Conservation (phyloP, 192 early-diverging fungal genomes). For the Mortierella claussenii region DNA sequence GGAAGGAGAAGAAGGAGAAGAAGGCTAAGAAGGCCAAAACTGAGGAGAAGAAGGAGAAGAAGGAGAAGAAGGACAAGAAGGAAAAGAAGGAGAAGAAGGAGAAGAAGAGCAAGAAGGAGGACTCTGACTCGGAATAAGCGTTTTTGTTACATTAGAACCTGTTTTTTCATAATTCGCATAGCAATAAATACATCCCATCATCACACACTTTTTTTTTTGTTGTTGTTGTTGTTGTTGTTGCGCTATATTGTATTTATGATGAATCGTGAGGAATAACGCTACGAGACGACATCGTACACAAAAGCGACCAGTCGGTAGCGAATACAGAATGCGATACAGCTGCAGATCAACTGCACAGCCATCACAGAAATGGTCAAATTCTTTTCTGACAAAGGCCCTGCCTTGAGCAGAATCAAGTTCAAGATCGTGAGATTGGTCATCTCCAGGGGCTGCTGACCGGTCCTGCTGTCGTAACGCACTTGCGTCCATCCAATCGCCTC, state of each 20-base stretch:
- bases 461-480: slow-evolving; percentile 61
- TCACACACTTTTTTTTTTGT: slow-evolving; percentile 7
- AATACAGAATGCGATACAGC: slow-evolving; percentile 80
- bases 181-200: no score
- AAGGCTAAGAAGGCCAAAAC: slow-evolving; percentile 20
- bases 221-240: neutral
- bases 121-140: slow-evolving; percentile 49
- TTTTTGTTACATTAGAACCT: neutral
- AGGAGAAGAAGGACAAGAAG: slow-evolving; percentile 52
- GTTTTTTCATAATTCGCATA: no score
- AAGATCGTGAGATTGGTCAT: slow-evolving; percentile 94
- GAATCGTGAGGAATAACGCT: slow-evolving; percentile 69
- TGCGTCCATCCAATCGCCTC: slow-evolving; percentile 61
- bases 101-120: slow-evolving; percentile 54
- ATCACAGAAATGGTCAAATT: slow-evolving; percentile 69
- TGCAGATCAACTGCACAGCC: slow-evolving; percentile 73
- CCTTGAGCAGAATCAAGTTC: slow-evolving; percentile 86
- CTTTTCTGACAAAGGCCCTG: slow-evolving; percentile 79
- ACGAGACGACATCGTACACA: slow-evolving; percentile 72
- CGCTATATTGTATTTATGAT: slow-evolving; percentile 16
- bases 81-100: slow-evolving; percentile 58
- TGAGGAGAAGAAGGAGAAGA: slow-evolving; percentile 55
- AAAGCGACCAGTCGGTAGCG: slow-evolving; percentile 83
- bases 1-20: slow-evolving; percentile 61
- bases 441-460: slow-evolving; percentile 58